Percentiles rank a stretch among this genome's conserved stretches.
These are phyloP conservation scores for Colletotrichum sp. DNA, from an alignment of 2,329 filamentous ascomycete genomes.

Conservation along the genomic window DNA sequence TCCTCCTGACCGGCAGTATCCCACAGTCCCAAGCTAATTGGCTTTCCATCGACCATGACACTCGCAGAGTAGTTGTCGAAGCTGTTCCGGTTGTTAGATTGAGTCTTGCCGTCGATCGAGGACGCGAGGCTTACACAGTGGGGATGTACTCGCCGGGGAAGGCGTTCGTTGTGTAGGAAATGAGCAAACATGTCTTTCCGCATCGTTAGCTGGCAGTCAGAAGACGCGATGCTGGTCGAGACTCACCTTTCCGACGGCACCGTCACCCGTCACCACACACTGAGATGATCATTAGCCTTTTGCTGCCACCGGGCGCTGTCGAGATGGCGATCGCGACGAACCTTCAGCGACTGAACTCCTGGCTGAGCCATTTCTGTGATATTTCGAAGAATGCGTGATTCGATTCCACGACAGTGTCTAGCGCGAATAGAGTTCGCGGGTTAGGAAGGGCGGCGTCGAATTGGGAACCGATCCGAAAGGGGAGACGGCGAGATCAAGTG, in stretches of 20 bases:
- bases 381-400: neutral
- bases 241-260: slow-evolving; percentile 96
- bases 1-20: slow-evolving; percentile 99
- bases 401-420: neutral
- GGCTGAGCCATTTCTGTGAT: slow-evolving; percentile 72
- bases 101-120: neutral
- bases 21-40: slow-evolving; percentile 95
- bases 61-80: slow-evolving; percentile 99
- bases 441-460: slow-evolving; percentile 5
- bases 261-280: slow-evolving; percentile 99
- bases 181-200: slow-evolving; percentile 91
- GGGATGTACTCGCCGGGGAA: slow-evolving; percentile 99
- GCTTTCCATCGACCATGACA: slow-evolving; percentile 98
- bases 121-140: slow-evolving; percentile 74
- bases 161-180: slow-evolving; percentile 99
- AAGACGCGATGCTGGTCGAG: slow-evolving; percentile 19
- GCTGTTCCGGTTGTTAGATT: slow-evolving; percentile 47
- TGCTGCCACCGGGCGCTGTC: neutral
- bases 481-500: neutral
- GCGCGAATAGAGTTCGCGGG: slow-evolving; percentile 19
- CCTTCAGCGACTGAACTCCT: slow-evolving; percentile 91
- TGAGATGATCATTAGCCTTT: slow-evolving; percentile 40
- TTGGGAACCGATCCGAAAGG: slow-evolving; percentile 9
- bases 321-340: slow-evolving; percentile 39
- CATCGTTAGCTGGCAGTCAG: slow-evolving; percentile 21